Evolutionary conservation across 2,329 filamentous ascomycete genomes (phyloP), one percentile per base, ranked within the genome.

Genomic region (Fusarium proliferatum): DNA sequence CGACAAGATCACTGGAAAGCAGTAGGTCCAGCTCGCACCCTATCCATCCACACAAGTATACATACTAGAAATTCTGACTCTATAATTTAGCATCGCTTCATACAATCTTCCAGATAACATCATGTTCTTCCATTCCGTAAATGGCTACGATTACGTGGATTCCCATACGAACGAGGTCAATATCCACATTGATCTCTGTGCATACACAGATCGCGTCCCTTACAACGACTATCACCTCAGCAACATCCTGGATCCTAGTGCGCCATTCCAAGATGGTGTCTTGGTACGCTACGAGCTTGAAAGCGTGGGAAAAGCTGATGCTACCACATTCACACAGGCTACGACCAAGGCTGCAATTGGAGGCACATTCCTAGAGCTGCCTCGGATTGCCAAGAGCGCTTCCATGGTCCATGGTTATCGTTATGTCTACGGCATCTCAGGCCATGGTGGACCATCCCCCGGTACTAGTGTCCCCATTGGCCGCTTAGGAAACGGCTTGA

Each of bases 41-140:
- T 33, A 33, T 33, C 12, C 33, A 13, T 33, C 39, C n/a, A 13
- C 19, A 9, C 11, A 39, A 1, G 7, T 2, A 2, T 13, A 21
- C 1, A 6, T 9, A 9, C 4, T n/a, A n/a, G 1, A 13, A 10
- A 2, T 23, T 23, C 41, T n/a, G 4, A n/a, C 13, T 23, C 21
- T n/a, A 5, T 16, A 12, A 1, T 42, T 1, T 1, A 42, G 41
- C 9, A 23, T 41, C 12, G 39, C 39, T 41, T 41, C 39, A 12
- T 41, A 41, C 7, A n/a, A 0, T n/a, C 21, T 33, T 33, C 33
- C 33, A 33, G 33, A 33, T 13, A 33, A 33, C 33, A 33, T 33
- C 33, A 33, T 33, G 33, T 33, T 33, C 33, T 33, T 33, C 5
- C 33, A 33, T 33, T 33, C 33, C 33, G 33, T 33, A 5, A 33